Percentiles rank a stretch among this genome's conserved stretches.
Evolutionary conservation across 1,139 yeast species (phyloP).

Genomic region (Yamadazyma pseudoaaseri): DNA sequence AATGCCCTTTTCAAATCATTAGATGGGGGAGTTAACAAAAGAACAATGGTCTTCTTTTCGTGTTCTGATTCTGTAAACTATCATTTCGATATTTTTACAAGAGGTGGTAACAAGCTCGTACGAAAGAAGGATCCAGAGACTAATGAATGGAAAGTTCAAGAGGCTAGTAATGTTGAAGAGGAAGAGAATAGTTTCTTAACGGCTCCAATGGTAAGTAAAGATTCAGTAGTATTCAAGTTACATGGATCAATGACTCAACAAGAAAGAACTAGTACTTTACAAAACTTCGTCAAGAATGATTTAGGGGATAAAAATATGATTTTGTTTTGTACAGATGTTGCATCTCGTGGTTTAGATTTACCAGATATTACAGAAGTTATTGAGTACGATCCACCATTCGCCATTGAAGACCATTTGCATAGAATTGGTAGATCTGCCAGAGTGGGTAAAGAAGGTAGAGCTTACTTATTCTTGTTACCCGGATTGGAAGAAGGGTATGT

Average conservation of each 20-base stretch:
- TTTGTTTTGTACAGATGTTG: conserved; percentile 80
- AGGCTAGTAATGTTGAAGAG: conserved; percentile 18
- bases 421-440: conserved; percentile 76
- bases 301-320: conserved; percentile 50
- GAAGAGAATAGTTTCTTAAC: conserved; percentile 40
- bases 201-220: conserved; percentile 52
- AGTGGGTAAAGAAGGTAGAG: conserved; percentile 65
- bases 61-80: conserved; percentile 95
- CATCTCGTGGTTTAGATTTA: conserved; percentile 69
- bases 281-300: conserved; percentile 50
- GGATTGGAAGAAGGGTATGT: conserved; percentile 85
- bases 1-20: conserved; percentile 61
- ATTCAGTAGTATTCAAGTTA: conserved; percentile 63
- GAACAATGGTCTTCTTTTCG: conserved; percentile 84
- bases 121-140: conserved; percentile 28
- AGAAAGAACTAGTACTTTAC: conserved; percentile 73
- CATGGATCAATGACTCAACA: conserved; percentile 92
- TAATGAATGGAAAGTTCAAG: conserved; percentile 19
- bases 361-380: conserved; percentile 65
- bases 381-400: conserved; percentile 70
- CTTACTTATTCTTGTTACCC: conserved; percentile 76
- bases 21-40: conserved; percentile 23
- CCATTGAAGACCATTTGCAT: conserved; percentile 70
- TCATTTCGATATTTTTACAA: conserved; percentile 74
- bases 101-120: conserved; percentile 46